A percentile compares a stretch with the other conserved stretches of the same genome.
These are phyloP conservation scores for Dactylellina cionopaga DNA, from an alignment of 2,329 filamentous ascomycete genomes.

Conservation along the genomic window DNA sequence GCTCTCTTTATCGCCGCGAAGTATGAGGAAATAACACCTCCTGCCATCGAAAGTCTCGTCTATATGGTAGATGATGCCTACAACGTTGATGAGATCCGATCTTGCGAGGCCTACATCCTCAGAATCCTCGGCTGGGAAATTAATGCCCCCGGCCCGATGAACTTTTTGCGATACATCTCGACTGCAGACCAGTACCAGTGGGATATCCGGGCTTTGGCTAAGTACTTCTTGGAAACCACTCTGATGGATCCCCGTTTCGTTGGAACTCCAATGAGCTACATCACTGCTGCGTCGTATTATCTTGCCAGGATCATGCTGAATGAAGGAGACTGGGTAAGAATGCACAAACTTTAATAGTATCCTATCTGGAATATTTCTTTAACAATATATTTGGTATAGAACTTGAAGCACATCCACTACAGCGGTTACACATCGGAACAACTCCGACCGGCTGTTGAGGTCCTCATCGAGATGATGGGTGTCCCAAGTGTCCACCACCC, in stretches of 20 bases:
- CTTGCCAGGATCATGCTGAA: constrained; percentile 85
- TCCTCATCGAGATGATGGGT: constrained; percentile 88
- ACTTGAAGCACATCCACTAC: constrained; percentile 85
- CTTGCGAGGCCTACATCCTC: constrained; percentile 95
- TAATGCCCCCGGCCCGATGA: constrained; percentile 99
- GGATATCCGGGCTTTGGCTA: constrained; percentile 92
- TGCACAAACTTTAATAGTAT: not conserved
- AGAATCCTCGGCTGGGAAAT: constrained; percentile 95
- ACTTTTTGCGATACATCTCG: constrained; percentile 94
- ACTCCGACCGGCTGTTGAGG: constrained; percentile 77
- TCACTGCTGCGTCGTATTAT: constrained; percentile 91
- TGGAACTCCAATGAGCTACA: constrained; percentile 85
- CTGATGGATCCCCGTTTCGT: constrained; percentile 99
- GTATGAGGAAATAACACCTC: constrained; percentile 97
- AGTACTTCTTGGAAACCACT: constrained; percentile 96
- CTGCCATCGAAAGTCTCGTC: constrained; percentile 91
- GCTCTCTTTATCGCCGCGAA: constrained; percentile 96
- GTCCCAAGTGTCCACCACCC: constrained; percentile 81
- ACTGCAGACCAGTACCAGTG: constrained; percentile 98
- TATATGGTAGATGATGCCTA: constrained; percentile 98
- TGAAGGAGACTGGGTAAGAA: constrained; percentile 91
- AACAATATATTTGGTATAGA: constrained; percentile 64
- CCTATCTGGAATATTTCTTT: not conserved
- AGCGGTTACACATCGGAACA: constrained; percentile 91
- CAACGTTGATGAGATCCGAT: constrained; percentile 84